Evolutionary conservation across 2,329 filamentous ascomycete genomes (phyloP).

Genomic region (Claviceps sp.): DNA sequence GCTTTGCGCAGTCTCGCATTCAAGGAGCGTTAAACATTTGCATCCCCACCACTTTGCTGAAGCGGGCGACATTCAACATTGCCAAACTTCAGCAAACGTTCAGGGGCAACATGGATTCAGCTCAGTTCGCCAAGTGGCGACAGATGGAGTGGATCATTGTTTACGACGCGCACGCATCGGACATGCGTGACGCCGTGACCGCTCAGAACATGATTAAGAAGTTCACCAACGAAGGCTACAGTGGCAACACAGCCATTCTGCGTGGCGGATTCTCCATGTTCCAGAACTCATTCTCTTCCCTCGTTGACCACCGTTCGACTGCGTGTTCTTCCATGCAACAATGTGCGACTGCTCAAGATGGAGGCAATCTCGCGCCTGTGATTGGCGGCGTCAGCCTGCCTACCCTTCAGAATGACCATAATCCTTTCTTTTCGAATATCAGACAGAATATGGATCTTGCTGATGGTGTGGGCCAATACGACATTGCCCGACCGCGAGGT

Average conservation of each 20-base stretch:
- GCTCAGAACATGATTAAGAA: constrained; percentile 87
- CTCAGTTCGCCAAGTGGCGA: constrained; percentile 65
- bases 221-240: constrained; percentile 73
- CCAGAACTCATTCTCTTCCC: constrained; percentile 47
- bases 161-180: constrained; percentile 67
- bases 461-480: constrained; percentile 77
- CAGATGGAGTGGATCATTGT: constrained; percentile 66
- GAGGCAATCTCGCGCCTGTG: constrained; percentile 48
- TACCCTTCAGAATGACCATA: constrained; percentile 49
- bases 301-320: constrained; percentile 41
- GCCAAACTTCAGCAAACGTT: constrained; percentile 82
- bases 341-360: constrained; percentile 15
- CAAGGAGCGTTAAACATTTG: constrained; percentile 78
- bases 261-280: constrained; percentile 74
- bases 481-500: constrained; percentile 34
- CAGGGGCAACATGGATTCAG: constrained; percentile 53
- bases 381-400: constrained; percentile 83
- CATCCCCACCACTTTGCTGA: constrained; percentile 86
- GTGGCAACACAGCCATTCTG: constrained; percentile 60
- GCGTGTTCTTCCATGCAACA: constrained; percentile 12
- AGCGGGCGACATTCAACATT: constrained; percentile 80
- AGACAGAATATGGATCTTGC: constrained; percentile 92
- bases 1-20: constrained; percentile 64
- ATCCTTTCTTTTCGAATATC: constrained; percentile 93
- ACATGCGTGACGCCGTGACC: constrained; percentile 66